These are phyloP conservation scores for Xylaria sp. DNA, from an alignment of 2,329 filamentous ascomycete species.

Conservation along the genomic window DNA sequence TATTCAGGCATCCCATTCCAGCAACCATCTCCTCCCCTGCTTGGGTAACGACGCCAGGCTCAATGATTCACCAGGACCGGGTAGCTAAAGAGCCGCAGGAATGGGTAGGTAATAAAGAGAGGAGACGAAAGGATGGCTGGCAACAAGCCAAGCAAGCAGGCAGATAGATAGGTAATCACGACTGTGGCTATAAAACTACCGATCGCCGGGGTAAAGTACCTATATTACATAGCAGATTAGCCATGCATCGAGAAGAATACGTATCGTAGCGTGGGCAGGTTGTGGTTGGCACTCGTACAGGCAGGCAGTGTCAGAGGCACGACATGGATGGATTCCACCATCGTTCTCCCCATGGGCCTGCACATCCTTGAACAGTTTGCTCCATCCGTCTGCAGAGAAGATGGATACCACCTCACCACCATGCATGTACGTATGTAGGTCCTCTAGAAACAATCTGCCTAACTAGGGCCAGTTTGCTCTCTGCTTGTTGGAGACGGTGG, in stretches of 20 bases:
- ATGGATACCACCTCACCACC: neutral
- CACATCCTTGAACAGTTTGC: conserved; percentile 13
- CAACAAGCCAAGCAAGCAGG: neutral
- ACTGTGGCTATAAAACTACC: neutral
- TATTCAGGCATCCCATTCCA: conserved; percentile 12
- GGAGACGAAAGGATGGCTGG: conserved; percentile 5
- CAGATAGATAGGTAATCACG: conserved; percentile 1
- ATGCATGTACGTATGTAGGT: too few relatives aligned
- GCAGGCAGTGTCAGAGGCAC: neutral
- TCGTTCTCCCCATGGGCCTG: conserved; percentile 7
- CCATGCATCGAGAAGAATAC: neutral
- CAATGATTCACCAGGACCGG: neutral
- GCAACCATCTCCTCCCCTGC: neutral
- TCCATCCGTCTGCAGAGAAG: conserved; percentile 18
- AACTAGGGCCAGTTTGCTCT: neutral
- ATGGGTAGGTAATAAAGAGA: neutral
- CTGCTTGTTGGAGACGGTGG: neutral
- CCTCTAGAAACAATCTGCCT: neutral
- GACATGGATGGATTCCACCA: conserved; percentile 7
- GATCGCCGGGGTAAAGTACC: conserved; percentile 6
- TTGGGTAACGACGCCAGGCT: conserved; percentile 2
- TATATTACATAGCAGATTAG: conserved; percentile 3
- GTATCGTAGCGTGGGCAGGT: too few relatives aligned
- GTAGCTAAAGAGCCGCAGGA: conserved; percentile 11
- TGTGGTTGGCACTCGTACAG: too few relatives aligned